Base-by-base conservation (phyloP, 768 basidiomycete species). In the Boletus vinaceobasis region DNA sequence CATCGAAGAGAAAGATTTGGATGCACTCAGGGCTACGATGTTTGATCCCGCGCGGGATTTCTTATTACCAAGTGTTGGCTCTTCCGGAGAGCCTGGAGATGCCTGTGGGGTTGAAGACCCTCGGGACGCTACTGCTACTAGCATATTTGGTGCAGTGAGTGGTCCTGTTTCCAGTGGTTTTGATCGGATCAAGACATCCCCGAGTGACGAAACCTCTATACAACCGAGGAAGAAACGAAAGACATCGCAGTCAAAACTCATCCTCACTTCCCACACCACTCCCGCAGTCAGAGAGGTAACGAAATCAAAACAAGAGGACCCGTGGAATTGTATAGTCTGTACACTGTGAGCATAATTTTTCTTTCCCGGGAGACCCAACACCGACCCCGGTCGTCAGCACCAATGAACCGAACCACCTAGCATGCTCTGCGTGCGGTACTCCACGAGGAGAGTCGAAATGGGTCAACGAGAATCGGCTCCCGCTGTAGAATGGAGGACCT, bases 361-460 rank as follows among this genome's bases (percentile, higher is more conserved):
- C 26, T 53, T 56, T 29, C 46, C 5, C 13, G 15, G 42, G 27
- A 46, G 33, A 13, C 23, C 4, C n/a, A 21, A 38, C 8, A 32
- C 43, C 17, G n/a, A 58, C 44, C 43, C 62, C 10, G 56, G 37
- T 40, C 5, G 3, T n/a, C 55, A 87, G 85, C 42, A 59, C 74
- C 48, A 88, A 88, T 57, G 64, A 80, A 33, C 65, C 73, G 10
- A 68, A 63, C 17, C 80, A 85, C 65, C 75, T 86, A 9, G 81
- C 80, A 9, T 89, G 87, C 63, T 77, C 81, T 37, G 85, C 76
- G 1, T 89, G 87, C 64, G 73, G 73, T 4, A 84, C 82, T 10
- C 76, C 79, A 48, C 73, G 76, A 50, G 80, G 82, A 27, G 76
- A 79, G 31, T 60, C 61, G 27, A 45, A 35, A 31, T 69, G 65